Percentiles rank a stretch among this genome's conserved stretches.
phyloP scores from a whole-genome alignment of 2,329 filamentous ascomycete species.

The Ilyonectria mors-panacis region DNA sequence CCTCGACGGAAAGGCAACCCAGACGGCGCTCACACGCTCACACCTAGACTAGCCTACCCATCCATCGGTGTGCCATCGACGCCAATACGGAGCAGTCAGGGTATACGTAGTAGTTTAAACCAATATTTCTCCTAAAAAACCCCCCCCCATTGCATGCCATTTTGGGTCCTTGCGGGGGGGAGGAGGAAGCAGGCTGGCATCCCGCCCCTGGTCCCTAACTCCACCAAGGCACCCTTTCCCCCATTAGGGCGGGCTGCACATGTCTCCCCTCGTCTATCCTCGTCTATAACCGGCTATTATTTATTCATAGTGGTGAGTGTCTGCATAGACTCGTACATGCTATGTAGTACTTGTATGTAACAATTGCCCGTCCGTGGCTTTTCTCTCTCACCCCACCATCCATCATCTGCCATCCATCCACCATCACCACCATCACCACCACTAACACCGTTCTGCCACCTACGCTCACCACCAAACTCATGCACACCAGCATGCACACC shows the following conservation, averaged over 20 bases:
- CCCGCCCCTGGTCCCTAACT: neutral
- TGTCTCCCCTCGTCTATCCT: neutral
- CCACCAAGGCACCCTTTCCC: neutral
- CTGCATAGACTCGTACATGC: neutral
- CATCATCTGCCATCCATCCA: conserved; percentile 1
- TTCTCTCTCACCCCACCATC: neutral
- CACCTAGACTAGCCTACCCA: neutral
- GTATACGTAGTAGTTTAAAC: conserved; percentile 2
- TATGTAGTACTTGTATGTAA: neutral
- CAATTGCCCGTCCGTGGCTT: neutral
- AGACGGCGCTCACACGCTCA: neutral
- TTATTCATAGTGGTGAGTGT: neutral
- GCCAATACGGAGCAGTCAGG: neutral
- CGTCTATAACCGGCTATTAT: neutral
- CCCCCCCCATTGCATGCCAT: neutral
- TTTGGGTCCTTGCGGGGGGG: neutral
- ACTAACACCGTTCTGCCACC: conserved; percentile 10
- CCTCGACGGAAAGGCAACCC: neutral
- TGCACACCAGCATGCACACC: neutral
- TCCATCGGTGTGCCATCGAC: conserved; percentile 1
- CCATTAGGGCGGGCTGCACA: neutral
- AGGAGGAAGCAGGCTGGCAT: neutral
- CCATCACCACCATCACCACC: neutral
- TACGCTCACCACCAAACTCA: conserved; percentile 7
- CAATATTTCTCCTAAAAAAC: conserved; percentile 10